A percentile compares a stretch with the other conserved stretches of the same genome.
Conservation (phyloP, 2,329 filamentous ascomycete species). For the Botryotinia narcissicola region DNA sequence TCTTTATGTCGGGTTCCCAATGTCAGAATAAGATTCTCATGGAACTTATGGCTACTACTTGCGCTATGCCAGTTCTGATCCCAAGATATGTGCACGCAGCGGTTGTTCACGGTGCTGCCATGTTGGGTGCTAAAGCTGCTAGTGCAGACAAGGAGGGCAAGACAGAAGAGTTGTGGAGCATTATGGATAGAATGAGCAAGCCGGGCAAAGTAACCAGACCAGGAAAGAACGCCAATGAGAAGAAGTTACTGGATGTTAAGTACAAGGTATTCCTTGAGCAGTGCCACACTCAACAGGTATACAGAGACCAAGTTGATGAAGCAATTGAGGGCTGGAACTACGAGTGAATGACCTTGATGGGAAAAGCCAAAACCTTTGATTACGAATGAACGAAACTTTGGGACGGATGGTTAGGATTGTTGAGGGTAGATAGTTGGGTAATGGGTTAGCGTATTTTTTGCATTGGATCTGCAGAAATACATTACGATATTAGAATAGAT, state of each 20-base stretch:
- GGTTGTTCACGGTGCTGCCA: constrained; percentile 95
- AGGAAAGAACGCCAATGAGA: constrained; percentile 68
- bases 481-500: not conserved
- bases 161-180: constrained; percentile 87
- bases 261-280: constrained; percentile 96
- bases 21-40: constrained; percentile 95
- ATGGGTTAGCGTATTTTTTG: not conserved
- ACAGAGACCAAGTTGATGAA: constrained; percentile 75
- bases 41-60: constrained; percentile 84
- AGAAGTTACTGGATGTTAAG: constrained; percentile 79
- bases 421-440: not conserved
- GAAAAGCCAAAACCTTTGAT: not conserved
- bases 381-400: constrained; percentile 11
- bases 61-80: constrained; percentile 88
- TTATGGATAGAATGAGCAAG: constrained; percentile 98
- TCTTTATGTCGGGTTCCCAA: constrained; percentile 98
- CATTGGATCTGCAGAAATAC: not conserved
- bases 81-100: constrained; percentile 92
- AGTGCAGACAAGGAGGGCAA: constrained; percentile 73
- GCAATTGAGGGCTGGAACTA: constrained; percentile 46
- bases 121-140: constrained; percentile 97
- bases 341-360: not conserved
- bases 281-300: constrained; percentile 79
- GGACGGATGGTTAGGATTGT: not conserved
- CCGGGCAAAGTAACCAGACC: constrained; percentile 81